Percentiles rank a stretch among this genome's conserved stretches.
Evolutionary conservation across 1,139 yeast species (phyloP).

Genomic region (Geotrichum restrictum): DNA sequence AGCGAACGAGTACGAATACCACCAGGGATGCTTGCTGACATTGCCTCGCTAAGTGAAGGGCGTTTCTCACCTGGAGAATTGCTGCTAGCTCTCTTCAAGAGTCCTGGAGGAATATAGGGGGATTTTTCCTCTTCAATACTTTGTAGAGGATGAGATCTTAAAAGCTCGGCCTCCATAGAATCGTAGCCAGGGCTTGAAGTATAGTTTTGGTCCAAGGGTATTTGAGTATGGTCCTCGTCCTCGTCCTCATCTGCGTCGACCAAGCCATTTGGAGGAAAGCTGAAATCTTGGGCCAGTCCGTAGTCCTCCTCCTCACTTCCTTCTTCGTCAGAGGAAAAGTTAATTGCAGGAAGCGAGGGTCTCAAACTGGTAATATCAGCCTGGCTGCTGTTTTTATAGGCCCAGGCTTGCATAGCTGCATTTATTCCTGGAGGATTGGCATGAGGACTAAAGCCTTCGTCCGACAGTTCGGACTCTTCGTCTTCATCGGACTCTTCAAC

Average conservation of each 20-base stretch:
- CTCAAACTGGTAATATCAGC: slow-evolving; percentile 18
- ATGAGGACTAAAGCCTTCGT: not conserved
- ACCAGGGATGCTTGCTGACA: slow-evolving; percentile 20
- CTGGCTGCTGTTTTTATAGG: slow-evolving; percentile 21
- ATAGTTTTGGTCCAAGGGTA: not conserved
- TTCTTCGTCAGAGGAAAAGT: slow-evolving; percentile 26
- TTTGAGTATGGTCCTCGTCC: not conserved
- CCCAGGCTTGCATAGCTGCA: slow-evolving; percentile 22
- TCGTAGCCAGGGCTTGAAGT: not conserved
- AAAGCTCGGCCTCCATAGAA: not conserved
- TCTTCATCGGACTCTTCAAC: slow-evolving; percentile 32
- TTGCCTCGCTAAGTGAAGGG: slow-evolving; percentile 20
- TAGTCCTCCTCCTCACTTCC: slow-evolving; percentile 24
- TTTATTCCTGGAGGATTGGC: slow-evolving; percentile 10
- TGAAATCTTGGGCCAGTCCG: slow-evolving; percentile 16
- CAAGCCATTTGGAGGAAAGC: not conserved
- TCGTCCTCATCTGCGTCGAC: slow-evolving; percentile 1
- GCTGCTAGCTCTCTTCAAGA: slow-evolving; percentile 9
- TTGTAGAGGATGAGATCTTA: slow-evolving; percentile 13
- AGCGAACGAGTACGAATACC: slow-evolving; percentile 17
- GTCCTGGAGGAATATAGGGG: slow-evolving; percentile 20
- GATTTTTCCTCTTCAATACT: slow-evolving; percentile 20
- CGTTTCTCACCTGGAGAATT: slow-evolving; percentile 15
- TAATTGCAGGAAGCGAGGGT: slow-evolving; percentile 2
- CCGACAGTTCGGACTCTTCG: slow-evolving; percentile 21